Conservation (phyloP, 2,329 filamentous ascomycete genomes). For the Ophiostoma novo-ulmi region DNA sequence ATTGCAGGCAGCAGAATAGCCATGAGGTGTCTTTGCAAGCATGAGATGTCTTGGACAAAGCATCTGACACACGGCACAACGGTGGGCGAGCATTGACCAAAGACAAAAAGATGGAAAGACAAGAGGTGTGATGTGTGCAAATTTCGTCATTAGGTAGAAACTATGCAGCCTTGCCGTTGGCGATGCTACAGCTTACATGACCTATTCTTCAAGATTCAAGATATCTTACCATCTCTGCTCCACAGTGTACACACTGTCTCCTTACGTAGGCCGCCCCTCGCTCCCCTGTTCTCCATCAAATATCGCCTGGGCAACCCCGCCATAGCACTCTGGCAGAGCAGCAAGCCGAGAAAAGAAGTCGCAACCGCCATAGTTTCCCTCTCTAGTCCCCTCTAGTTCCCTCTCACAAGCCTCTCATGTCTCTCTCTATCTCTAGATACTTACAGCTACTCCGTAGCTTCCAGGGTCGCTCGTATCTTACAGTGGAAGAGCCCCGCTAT, state of each 20-base stretch:
- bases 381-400: too few relatives aligned
- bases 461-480: neutral
- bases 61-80: conserved; percentile 2
- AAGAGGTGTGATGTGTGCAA: neutral
- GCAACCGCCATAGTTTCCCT: neutral
- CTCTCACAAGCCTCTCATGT: too few relatives aligned
- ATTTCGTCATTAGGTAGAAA: conserved; percentile 2
- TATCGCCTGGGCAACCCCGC: conserved; percentile 26
- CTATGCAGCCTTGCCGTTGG: conserved; percentile 2
- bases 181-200: neutral
- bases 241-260: conserved; percentile 16
- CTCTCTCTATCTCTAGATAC: neutral
- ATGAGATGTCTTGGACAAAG: neutral
- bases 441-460: neutral
- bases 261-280: conserved; percentile 6
- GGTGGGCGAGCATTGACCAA: neutral
- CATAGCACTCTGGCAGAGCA: conserved; percentile 15
- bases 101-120: neutral
- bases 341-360: conserved; percentile 3
- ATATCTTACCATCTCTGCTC: too few relatives aligned
- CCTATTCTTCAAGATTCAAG: neutral
- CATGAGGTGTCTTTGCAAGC: neutral
- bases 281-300: neutral
- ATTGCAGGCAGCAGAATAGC: conserved; percentile 2
- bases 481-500: conserved; percentile 19